Evolutionary conservation across 192 early-diverging fungal species (phyloP), one percentile per base, ranked within the genome.

Genomic region (Entrophospora sp.): DNA sequence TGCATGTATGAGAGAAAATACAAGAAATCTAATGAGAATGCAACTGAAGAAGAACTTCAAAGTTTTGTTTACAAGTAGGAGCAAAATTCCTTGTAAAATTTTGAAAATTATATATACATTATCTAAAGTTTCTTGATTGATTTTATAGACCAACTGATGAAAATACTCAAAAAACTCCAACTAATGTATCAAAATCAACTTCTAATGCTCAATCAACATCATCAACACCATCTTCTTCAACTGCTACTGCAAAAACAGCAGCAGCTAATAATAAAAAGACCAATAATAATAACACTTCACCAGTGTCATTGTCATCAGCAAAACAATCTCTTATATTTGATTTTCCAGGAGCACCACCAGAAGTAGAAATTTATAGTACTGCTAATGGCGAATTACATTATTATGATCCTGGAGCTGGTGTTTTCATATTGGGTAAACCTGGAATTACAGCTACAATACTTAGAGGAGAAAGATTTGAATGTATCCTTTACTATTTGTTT

Each of bases 1-100:
- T 88, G 80, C 69, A 88, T 88, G 82, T 86, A 75, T 56, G 83
- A 90, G 62, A 74, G 78, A 31, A 72, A 77, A 46, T 55, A 73
- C 20, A 52, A 71, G 48, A 77, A 75, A 42, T 58, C 69, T 12
- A 75, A 77, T 43, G 74, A 77, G 10, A 74, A 81, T 4, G 81
- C 77, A 0, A 71, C 68, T 0, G 85, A 86, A 31, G 69, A 77
- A 27, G 81, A 82, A 22, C 65, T 89, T 34, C 65, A 70, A 27
- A 74, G 66, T 27, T 89, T 78, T 57, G 59, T 73, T 51, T 40
- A 76, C 66, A 34, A 59, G 75, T 77, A 75, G 46, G 69, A 62
- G 22, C 18, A 6, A n/a, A 30, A 2, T 25, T 18, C 4, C 34
- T 28, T 9, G 14, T 10, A 28, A n/a, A 22, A 5, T 57, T 30